Evolutionary conservation across 2,329 filamentous ascomycete species (phyloP).

Genomic region (Epichloe festucae): DNA sequence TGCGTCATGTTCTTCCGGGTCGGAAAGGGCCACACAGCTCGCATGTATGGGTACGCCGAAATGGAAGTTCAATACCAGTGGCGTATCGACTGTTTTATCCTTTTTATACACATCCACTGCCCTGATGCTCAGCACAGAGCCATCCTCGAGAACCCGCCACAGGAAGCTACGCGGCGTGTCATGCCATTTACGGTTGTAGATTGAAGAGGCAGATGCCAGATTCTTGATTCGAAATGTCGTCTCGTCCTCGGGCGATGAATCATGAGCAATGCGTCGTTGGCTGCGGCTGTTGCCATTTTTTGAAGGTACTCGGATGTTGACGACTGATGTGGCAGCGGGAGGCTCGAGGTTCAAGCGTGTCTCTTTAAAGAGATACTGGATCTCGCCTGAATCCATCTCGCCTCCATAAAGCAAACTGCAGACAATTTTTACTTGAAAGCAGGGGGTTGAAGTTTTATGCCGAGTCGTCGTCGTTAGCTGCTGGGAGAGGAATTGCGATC

Average conservation of each 20-base stretch:
- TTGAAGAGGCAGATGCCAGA: slow-evolving; percentile 64
- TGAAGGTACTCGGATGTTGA: slow-evolving; percentile 56
- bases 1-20: slow-evolving; percentile 64
- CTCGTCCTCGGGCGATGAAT: slow-evolving; percentile 48
- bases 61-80: slow-evolving; percentile 62
- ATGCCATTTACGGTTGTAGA: slow-evolving; percentile 71
- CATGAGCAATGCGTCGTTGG: slow-evolving; percentile 25
- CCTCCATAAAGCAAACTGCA: slow-evolving; percentile 38
- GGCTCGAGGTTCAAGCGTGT: slow-evolving; percentile 73
- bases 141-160: slow-evolving; percentile 78
- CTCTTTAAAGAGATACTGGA: slow-evolving; percentile 69
- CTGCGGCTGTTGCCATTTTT: slow-evolving; percentile 31
- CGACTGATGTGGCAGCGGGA: slow-evolving; percentile 52
- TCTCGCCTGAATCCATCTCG: slow-evolving; percentile 52
- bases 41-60: slow-evolving; percentile 63
- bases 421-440: not conserved
- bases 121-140: slow-evolving; percentile 69
- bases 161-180: slow-evolving; percentile 73
- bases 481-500: slow-evolving; percentile 12
- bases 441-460: not conserved
- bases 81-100: slow-evolving; percentile 52
- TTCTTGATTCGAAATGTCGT: slow-evolving; percentile 58
- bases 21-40: slow-evolving; percentile 70
- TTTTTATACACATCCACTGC: slow-evolving; percentile 67
- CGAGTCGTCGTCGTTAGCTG: slow-evolving; percentile 7